Conservation (phyloP, 495 filamentous ascomycete species). For the Saxispiralis lemnorum region DNA sequence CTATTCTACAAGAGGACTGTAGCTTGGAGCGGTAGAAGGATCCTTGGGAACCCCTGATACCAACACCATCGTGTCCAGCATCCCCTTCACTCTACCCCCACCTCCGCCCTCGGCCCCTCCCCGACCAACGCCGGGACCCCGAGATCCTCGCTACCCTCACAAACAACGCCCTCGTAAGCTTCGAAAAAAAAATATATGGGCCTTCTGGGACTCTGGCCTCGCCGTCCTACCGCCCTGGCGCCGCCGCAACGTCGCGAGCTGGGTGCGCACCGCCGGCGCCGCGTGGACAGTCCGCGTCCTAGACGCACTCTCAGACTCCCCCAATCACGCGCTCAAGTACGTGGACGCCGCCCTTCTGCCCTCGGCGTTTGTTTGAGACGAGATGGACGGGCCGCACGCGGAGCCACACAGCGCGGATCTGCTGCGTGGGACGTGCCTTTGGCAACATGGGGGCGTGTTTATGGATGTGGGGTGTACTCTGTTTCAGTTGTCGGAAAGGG, state of each 20-base stretch:
- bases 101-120: too few relatives aligned
- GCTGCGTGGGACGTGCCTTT: conserved; percentile 23
- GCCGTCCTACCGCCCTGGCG: conserved; percentile 23
- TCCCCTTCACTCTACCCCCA: too few relatives aligned
- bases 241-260: conserved; percentile 20
- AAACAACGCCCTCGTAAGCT: conserved; percentile 17
- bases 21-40: too few relatives aligned
- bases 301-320: conserved; percentile 10
- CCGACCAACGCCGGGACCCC: conserved; percentile 11
- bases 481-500: conserved; percentile 26
- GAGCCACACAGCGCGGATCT: conserved; percentile 25
- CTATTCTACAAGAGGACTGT: too few relatives aligned
- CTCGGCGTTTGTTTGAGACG: conserved; percentile 21
- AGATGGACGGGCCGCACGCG: conserved; percentile 22
- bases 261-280: conserved; percentile 13
- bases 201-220: conserved; percentile 27
- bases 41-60: too few relatives aligned
- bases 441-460: conserved; percentile 25
- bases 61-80: too few relatives aligned
- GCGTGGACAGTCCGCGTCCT: conserved; percentile 17
- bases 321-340: conserved; percentile 17
- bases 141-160: conserved; percentile 15
- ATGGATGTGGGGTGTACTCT: conserved; percentile 26
- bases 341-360: conserved; percentile 20
- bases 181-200: conserved; percentile 31